Percentiles rank a stretch among this genome's conserved stretches.
Evolutionary conservation across 1,284 basidiomycete genomes (phyloP).

Genomic region (Melampsora larici-populina): DNA sequence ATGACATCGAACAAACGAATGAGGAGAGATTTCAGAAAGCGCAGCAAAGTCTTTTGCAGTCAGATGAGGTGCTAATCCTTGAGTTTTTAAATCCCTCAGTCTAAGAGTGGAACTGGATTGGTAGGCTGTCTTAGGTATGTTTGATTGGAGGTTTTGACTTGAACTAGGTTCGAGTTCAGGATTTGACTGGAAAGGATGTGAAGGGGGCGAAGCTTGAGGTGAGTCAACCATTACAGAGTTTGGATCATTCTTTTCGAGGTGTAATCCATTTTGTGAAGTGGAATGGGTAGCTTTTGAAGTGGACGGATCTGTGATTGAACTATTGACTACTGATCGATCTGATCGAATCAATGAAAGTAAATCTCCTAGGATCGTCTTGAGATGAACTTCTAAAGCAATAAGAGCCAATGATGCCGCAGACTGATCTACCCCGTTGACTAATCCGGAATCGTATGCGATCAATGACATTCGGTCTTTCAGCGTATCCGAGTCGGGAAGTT

Average conservation of each 20-base stretch:
- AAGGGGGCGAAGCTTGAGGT: background rate
- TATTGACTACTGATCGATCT: conserved; percentile 15
- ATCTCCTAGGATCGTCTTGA: conserved; percentile 33
- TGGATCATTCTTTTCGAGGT: too few species aligned
- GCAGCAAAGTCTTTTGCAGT: conserved; percentile 26
- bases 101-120: conserved; percentile 22
- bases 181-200: background rate
- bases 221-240: background rate
- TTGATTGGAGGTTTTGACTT: too few species aligned
- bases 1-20: conserved; percentile 35
- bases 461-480: conserved; percentile 55
- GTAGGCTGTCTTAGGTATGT: conserved; percentile 17
- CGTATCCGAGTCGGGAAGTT: conserved; percentile 54
- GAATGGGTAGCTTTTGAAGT: too few species aligned
- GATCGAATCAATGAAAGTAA: conserved; percentile 28
- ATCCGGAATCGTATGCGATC: conserved; percentile 53
- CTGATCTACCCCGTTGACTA: conserved; percentile 52
- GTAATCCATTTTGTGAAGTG: too few species aligned
- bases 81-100: conserved; percentile 33
- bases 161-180: too few species aligned
- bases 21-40: conserved; percentile 35
- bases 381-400: conserved; percentile 51
- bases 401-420: conserved; percentile 53
- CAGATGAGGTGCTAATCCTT: conserved; percentile 30
- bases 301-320: too few species aligned